Conservation (phyloP, 768 basidiomycete genomes). For the Podaxis mareebaensis region DNA sequence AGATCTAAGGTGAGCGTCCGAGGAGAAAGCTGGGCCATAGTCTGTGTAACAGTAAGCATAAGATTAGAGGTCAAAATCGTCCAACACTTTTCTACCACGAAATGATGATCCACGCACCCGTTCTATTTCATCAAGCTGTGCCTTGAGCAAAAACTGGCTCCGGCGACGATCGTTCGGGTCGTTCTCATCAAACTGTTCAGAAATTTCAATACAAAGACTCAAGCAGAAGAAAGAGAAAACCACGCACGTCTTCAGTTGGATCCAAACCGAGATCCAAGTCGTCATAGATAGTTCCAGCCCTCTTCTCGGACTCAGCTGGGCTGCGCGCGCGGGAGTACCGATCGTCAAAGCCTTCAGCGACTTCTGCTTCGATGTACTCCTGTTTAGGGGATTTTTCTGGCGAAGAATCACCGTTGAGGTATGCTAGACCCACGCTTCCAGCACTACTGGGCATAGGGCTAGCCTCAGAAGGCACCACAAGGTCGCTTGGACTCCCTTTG, state of each 20-base stretch:
- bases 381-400: slow-evolving; percentile 16
- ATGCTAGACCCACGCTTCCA: slow-evolving; percentile 43
- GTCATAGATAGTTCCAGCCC: slow-evolving; percentile 51
- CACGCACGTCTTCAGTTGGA: slow-evolving; percentile 43
- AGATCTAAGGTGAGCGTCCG: slow-evolving; percentile 44
- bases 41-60: slow-evolving; percentile 34
- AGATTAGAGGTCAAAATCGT: slow-evolving; percentile 8
- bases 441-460: slow-evolving; percentile 38
- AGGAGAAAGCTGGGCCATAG: slow-evolving; percentile 68
- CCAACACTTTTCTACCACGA: neutral
- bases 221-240: slow-evolving; percentile 9
- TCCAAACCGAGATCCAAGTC: slow-evolving; percentile 53
- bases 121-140: slow-evolving; percentile 80
- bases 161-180: slow-evolving; percentile 74
- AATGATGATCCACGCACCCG: slow-evolving; percentile 37
- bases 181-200: slow-evolving; percentile 58
- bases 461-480: slow-evolving; percentile 34
- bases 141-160: slow-evolving; percentile 75
- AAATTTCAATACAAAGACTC: slow-evolving; percentile 19
- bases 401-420: slow-evolving; percentile 37
- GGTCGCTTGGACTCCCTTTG: slow-evolving; percentile 29
- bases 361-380: slow-evolving; percentile 18
- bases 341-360: slow-evolving; percentile 37
- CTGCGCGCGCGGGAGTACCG: slow-evolving; percentile 34
- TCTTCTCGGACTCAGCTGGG: slow-evolving; percentile 43